These are phyloP conservation scores for Penicillium bovifimosum DNA, from an alignment of 495 filamentous ascomycete genomes.

Conservation along the genomic window DNA sequence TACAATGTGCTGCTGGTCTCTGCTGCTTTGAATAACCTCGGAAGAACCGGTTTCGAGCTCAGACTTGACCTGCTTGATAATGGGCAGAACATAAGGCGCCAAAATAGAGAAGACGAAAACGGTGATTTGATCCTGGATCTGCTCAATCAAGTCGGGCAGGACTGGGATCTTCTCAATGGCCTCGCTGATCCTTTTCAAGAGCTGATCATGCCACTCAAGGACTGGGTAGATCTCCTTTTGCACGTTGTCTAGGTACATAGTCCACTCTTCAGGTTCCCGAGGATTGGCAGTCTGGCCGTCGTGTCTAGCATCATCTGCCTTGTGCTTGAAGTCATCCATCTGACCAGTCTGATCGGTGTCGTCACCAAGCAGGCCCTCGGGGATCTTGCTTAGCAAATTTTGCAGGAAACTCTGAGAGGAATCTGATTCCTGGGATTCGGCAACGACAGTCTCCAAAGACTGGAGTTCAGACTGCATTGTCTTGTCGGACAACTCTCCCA, in stretches of 20 bases:
- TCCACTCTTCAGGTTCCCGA: constrained; percentile 70
- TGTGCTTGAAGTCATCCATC: constrained; percentile 58
- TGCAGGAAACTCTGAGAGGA: constrained; percentile 61
- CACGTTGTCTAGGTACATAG: constrained; percentile 57
- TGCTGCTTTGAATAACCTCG: constrained; percentile 76
- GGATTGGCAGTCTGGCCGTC: constrained; percentile 56
- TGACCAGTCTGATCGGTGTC: constrained; percentile 58
- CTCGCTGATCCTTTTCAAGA: constrained; percentile 71
- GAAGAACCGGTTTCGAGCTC: constrained; percentile 79
- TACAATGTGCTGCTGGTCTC: constrained; percentile 74
- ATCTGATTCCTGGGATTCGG: constrained; percentile 45
- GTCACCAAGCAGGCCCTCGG: constrained; percentile 65
- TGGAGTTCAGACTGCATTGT: constrained; percentile 80
- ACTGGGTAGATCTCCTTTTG: constrained; percentile 75
- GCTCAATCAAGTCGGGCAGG: constrained; percentile 70
- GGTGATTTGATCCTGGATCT: constrained; percentile 72
- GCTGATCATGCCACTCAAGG: constrained; percentile 80
- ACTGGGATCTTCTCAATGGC: constrained; percentile 77
- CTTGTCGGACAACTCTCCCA: constrained; percentile 85
- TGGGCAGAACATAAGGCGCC: constrained; percentile 77
- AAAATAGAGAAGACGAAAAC: constrained; percentile 82
- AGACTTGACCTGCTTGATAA: constrained; percentile 77
- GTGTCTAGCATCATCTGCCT: constrained; percentile 53
- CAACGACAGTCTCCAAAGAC: constrained; percentile 70
- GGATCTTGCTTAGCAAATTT: constrained; percentile 71